Conservation (phyloP, 1,139 yeast species). For the Yamadazyma mexicana region DNA sequence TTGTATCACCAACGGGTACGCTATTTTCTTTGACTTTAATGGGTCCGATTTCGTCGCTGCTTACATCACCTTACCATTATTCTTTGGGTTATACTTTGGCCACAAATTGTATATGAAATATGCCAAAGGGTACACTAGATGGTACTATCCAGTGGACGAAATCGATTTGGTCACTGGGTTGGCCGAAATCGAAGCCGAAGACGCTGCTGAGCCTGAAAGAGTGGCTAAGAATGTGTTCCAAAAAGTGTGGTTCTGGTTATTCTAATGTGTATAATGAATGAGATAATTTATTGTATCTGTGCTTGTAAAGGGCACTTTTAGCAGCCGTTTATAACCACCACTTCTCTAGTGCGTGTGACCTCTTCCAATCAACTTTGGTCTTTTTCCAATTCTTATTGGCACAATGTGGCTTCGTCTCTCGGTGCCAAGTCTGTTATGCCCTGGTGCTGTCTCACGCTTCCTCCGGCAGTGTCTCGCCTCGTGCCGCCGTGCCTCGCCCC, state of each 20-base stretch:
- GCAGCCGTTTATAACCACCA: no score
- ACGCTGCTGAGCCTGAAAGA: constrained; percentile 20
- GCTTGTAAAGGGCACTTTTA: no score
- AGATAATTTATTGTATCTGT: no score
- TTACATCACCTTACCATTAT: constrained; percentile 42
- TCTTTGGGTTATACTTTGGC: constrained; percentile 17
- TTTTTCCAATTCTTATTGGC: no score
- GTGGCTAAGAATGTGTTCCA: constrained; percentile 20
- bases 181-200: constrained; percentile 24
- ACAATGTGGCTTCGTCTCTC: no score
- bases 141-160: constrained; percentile 18
- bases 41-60: constrained; percentile 53
- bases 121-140: constrained; percentile 26
- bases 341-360: no score
- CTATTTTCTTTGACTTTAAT: constrained; percentile 47
- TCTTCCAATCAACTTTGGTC: no score
- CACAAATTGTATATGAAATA: constrained; percentile 28
- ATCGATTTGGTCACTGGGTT: constrained; percentile 19
- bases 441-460: no score
- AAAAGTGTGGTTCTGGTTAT: constrained; percentile 21
- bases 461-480: no score
- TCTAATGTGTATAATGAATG: neutral
- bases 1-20: constrained; percentile 52
- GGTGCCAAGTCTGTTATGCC: no score
- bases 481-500: no score